These are phyloP conservation scores for Saturnispora halmiae DNA, from an alignment of 805 yeast genomes.

Conservation along the genomic window DNA sequence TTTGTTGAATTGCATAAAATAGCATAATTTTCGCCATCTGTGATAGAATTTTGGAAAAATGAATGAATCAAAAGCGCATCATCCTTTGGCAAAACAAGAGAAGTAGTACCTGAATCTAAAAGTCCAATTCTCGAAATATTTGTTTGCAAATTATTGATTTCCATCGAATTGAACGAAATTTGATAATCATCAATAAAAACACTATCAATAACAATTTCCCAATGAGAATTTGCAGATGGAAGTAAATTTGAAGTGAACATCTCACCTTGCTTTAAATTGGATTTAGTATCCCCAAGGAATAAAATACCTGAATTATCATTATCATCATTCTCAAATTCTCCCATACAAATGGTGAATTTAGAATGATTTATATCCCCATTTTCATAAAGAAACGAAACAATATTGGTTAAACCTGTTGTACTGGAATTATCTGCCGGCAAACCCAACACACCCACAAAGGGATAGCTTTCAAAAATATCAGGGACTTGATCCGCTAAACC, in stretches of 20 bases:
- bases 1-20: constrained; percentile 44
- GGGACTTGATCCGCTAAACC: constrained; percentile 51
- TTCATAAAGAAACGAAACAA: constrained; percentile 32
- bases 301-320: constrained; percentile 33
- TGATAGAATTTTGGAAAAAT: constrained; percentile 38
- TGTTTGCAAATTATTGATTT: constrained; percentile 14
- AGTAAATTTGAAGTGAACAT: constrained; percentile 34
- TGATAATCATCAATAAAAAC: constrained; percentile 29
- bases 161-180: constrained; percentile 27
- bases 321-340: constrained; percentile 23
- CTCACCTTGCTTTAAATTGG: constrained; percentile 33
- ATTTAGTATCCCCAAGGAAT: constrained; percentile 34
- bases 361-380: constrained; percentile 29
- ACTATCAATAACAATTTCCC: constrained; percentile 41
- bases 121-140: constrained; percentile 34
- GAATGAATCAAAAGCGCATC: constrained; percentile 50
- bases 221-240: constrained; percentile 31
- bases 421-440: constrained; percentile 39
- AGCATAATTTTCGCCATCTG: constrained; percentile 59
- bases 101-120: constrained; percentile 61
- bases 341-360: constrained; percentile 40
- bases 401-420: constrained; percentile 29
- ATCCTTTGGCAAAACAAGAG: constrained; percentile 42
- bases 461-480: constrained; percentile 40
- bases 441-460: constrained; percentile 54